Percentiles rank a stretch among this genome's conserved stretches.
Evolutionary conservation across 176 grass and related monocot genomes (phyloP).

Genomic region (Carex parvula): DNA sequence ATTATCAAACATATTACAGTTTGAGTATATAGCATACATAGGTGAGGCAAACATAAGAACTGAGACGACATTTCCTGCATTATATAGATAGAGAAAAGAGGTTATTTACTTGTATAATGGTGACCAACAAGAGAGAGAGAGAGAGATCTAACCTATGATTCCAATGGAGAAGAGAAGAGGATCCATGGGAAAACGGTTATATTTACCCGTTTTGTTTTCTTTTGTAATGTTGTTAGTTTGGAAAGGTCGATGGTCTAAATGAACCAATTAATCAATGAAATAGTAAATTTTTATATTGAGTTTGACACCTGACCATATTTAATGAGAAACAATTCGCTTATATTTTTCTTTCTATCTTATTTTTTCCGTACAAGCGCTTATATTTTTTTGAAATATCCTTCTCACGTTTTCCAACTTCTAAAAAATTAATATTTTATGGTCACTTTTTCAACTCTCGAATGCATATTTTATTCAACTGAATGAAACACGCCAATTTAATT

Average conservation of each 20-base stretch:
- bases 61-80: conserved; percentile 72
- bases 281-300: neutral
- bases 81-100: neutral
- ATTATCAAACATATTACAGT: neutral
- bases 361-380: neutral
- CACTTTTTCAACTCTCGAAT: no score
- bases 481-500: no score
- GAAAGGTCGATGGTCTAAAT: neutral
- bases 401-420: neutral
- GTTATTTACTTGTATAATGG: neutral
- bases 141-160: conserved; percentile 31
- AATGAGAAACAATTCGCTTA: neutral
- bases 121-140: conserved; percentile 11
- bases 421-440: neutral
- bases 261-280: neutral
- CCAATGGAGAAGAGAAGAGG: conserved; percentile 44
- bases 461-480: no score
- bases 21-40: conserved; percentile 29
- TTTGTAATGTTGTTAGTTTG: neutral
- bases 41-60: conserved; percentile 67
- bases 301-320: neutral
- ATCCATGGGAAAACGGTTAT: conserved; percentile 35
- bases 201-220: neutral
- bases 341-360: no score
- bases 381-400: neutral